phyloP scores from a whole-genome alignment of 768 basidiomycete genomes.

The Sistotremastrum niveocremeum region DNA sequence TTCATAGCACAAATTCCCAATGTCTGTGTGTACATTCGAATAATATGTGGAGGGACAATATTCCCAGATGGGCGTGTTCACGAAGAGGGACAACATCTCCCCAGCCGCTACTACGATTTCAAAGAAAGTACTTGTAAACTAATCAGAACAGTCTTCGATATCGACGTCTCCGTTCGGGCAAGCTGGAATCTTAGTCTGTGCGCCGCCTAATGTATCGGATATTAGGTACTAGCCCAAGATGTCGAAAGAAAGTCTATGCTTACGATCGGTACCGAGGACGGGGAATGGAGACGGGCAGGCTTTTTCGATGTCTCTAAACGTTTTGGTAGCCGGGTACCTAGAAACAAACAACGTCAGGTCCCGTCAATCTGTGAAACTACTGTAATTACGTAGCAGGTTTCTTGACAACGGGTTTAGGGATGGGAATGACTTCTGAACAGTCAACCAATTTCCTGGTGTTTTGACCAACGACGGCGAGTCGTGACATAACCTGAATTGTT shows the following conservation, averaged over 20 bases:
- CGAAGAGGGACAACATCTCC: too few relatives aligned
- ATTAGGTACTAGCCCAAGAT: too few relatives aligned
- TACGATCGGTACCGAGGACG: background rate
- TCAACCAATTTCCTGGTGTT: constrained; percentile 2
- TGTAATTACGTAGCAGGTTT: background rate
- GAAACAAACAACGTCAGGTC: too few relatives aligned
- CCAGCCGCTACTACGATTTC: too few relatives aligned
- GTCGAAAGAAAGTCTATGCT: background rate
- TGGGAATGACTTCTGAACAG: constrained; percentile 5
- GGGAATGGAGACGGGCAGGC: constrained; percentile 1
- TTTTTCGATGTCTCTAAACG: background rate
- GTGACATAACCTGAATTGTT: background rate
- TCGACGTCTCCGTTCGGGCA: background rate
- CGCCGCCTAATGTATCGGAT: background rate
- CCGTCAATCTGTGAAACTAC: too few relatives aligned
- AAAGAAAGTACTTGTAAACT: background rate
- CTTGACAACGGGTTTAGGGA: background rate
- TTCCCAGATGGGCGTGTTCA: too few relatives aligned
- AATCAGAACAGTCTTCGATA: background rate
- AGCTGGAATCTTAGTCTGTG: background rate
- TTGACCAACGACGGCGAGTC: constrained; percentile 2
- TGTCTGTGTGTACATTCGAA: too few relatives aligned
- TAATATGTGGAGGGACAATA: too few relatives aligned
- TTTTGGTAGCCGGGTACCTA: background rate
- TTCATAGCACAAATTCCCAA: too few relatives aligned